These are phyloP conservation scores for Neonectria punicea DNA, from an alignment of 2,329 filamentous ascomycete genomes.

Conservation along the genomic window DNA sequence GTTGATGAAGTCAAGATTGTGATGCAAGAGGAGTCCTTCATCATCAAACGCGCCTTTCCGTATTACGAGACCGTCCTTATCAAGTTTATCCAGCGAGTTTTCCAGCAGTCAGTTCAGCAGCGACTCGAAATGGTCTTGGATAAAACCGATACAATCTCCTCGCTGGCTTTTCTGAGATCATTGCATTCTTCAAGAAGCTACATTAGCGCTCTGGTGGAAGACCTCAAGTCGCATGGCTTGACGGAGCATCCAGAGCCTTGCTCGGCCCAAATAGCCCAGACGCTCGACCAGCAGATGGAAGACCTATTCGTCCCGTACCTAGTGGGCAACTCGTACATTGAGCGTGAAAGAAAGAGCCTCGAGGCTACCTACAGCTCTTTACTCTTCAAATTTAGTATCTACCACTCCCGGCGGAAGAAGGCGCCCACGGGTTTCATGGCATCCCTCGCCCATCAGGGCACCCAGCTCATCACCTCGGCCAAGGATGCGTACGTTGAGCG, in stretches of 20 bases:
- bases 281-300: constrained; percentile 77
- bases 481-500: constrained; percentile 92
- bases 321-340: constrained; percentile 76
- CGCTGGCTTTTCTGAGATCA: constrained; percentile 88
- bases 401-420: constrained; percentile 89
- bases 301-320: constrained; percentile 80
- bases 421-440: constrained; percentile 92
- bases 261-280: constrained; percentile 85
- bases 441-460: constrained; percentile 88
- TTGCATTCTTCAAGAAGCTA: constrained; percentile 91
- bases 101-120: constrained; percentile 98
- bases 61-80: constrained; percentile 94
- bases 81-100: constrained; percentile 94
- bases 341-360: constrained; percentile 74
- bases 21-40: constrained; percentile 95
- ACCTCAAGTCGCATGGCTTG: constrained; percentile 91
- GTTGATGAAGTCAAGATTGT: constrained; percentile 95
- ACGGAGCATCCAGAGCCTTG: constrained; percentile 95
- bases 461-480: constrained; percentile 86
- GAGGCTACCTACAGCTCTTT: constrained; percentile 90
- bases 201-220: constrained; percentile 87
- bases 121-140: constrained; percentile 94
- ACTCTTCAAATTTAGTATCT: constrained; percentile 96
- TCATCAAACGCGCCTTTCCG: constrained; percentile 95
- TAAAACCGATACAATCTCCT: constrained; percentile 92